Percentiles rank a stretch among this genome's conserved stretches.
Evolutionary conservation across 2,329 filamentous ascomycete genomes (phyloP).

Genomic region (Epichloe hybrida): DNA sequence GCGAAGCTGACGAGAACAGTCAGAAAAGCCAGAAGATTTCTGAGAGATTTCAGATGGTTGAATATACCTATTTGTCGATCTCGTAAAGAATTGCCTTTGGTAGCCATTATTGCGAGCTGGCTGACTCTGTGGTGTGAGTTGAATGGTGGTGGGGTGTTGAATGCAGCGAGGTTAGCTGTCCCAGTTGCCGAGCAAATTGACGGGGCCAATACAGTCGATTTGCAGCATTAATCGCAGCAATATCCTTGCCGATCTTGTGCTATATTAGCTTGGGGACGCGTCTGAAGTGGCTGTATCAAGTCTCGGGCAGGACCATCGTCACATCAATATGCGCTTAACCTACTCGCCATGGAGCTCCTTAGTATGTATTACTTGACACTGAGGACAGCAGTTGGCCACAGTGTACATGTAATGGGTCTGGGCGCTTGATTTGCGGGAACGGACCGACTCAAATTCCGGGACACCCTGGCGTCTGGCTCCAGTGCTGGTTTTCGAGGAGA

Average conservation of each 20-base stretch:
- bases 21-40: background rate
- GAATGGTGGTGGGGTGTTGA: background rate
- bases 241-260: background rate
- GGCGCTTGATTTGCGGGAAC: constrained; percentile 5
- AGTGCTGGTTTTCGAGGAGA: too few relatives aligned
- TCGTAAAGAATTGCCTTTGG: constrained; percentile 32
- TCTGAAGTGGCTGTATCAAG: background rate
- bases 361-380: background rate
- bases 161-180: background rate
- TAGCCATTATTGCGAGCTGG: constrained; percentile 25
- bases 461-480: background rate
- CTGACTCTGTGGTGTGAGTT: background rate
- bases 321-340: background rate
- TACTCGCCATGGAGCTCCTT: constrained; percentile 1
- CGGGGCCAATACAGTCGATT: background rate
- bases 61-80: constrained; percentile 36
- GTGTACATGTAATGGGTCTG: background rate
- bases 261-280: background rate
- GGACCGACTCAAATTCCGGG: constrained; percentile 10
- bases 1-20: constrained; percentile 48
- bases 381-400: constrained; percentile 4
- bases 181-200: background rate
- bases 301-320: background rate
- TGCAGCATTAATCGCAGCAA: background rate
- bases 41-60: background rate